Evolutionary conservation across 1,284 basidiomycete species (phyloP).

Genomic region (Melampsora larici-populina): DNA sequence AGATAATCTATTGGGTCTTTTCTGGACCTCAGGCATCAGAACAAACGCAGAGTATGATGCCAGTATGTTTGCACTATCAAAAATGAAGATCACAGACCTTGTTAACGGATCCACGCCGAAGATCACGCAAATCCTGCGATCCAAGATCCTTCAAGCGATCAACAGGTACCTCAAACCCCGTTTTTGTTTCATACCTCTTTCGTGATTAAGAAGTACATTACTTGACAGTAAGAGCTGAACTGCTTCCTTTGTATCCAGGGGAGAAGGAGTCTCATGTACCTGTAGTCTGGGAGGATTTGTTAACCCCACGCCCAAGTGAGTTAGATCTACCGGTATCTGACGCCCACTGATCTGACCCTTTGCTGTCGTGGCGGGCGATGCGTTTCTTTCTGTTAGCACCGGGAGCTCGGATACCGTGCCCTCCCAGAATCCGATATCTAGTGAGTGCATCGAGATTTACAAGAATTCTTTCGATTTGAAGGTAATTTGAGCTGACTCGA

Average conservation of each 20-base stretch:
- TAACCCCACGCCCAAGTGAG: neutral
- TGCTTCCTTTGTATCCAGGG: neutral
- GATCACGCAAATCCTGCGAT: neutral
- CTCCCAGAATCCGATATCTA: too few species aligned
- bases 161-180: neutral
- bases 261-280: neutral
- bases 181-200: too few species aligned
- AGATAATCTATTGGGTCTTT: neutral
- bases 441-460: too few species aligned
- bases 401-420: too few species aligned
- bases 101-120: neutral
- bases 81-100: neutral
- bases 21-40: neutral
- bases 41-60: neutral
- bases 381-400: too few species aligned
- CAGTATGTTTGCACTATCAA: neutral
- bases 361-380: too few species aligned
- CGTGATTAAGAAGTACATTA: too few species aligned
- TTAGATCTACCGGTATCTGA: neutral
- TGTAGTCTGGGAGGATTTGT: neutral
- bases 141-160: neutral
- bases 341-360: too few species aligned
- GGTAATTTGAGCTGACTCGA: too few species aligned
- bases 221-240: neutral
- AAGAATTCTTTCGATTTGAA: too few species aligned